Percentiles rank a stretch among this genome's conserved stretches.
These are phyloP conservation scores for Termitomyces sp. DNA, from an alignment of 768 basidiomycete species.

Conservation along the genomic window DNA sequence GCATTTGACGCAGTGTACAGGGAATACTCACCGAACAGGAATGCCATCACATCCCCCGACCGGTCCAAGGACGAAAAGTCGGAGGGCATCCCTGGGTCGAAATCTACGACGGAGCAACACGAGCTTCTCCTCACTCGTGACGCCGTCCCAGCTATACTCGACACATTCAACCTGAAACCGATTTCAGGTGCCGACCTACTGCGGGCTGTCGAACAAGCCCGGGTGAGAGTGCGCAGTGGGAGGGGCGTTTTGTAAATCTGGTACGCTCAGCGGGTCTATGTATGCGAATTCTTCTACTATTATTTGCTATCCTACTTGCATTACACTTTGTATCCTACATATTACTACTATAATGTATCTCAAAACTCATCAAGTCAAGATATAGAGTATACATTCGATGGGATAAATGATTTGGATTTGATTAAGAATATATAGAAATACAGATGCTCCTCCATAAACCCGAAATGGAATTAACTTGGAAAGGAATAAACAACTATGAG, in stretches of 20 bases:
- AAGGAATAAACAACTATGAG: background rate
- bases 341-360: background rate
- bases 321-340: background rate
- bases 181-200: constrained; percentile 50
- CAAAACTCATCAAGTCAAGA: background rate
- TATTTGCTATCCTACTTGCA: constrained; percentile 1
- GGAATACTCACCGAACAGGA: constrained; percentile 17
- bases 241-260: constrained; percentile 10
- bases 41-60: background rate
- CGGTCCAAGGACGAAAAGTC: background rate
- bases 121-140: constrained; percentile 49
- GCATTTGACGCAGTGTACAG: constrained; percentile 60
- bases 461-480: background rate
- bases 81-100: background rate
- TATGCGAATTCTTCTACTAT: background rate
- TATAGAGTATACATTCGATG: background rate
- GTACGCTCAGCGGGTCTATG: background rate
- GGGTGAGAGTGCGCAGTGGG: constrained; percentile 30
- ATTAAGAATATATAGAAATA: background rate
- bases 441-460: constrained; percentile 4
- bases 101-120: constrained; percentile 19
- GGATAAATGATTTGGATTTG: background rate
- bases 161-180: constrained; percentile 43
- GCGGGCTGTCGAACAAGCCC: constrained; percentile 65
- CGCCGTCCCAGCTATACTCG: constrained; percentile 51